Evolutionary conservation across 257 asterid genomes (phyloP), one percentile per base, ranked within the genome.

Genomic region (Rehmannia glutinosa): DNA sequence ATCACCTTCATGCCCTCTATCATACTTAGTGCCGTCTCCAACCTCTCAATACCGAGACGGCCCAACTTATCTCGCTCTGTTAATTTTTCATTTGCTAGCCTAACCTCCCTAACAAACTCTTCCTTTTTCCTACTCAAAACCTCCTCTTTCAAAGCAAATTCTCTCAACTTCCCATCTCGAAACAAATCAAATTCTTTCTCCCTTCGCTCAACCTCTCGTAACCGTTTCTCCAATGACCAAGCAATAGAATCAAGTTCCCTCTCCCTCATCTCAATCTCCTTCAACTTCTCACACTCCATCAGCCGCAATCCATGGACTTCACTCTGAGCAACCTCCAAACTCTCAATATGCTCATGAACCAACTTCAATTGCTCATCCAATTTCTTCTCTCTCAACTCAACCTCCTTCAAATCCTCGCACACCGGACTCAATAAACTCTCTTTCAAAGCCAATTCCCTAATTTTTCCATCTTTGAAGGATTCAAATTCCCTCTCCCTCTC

Each of bases 191-290:
- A 27, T 25, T 68, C 75, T 38, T 23, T 66, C 66, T 46, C 73
- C 72, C 61, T 77, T 68, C 33, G 51, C 70, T 45, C 77, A 35
- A 71, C 42, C 21, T 58, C 81, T n/a, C 65, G 56, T 16, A 70
- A 28, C 32, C 64, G 50, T 24, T 53, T 61, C 65, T 64, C 66
- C 66, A 66, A 1, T 5, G 28, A 66, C 8, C 30, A 21, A 5
- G 23, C 11, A 1, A 28, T 19, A 8, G 4, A 32, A 16, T 60
- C 75, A 45, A 69, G 12, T 35, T 69, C 73, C 25, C 51, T 53
- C 47, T 78, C 75, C 68, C 49, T 74, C 56, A 45, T 42, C 38
- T 69, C 80, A 52, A 78, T 58, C 64, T 59, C 83, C 65, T 43
- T 66, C 75, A 70, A 66, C 25, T 71, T 71, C 70, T 66, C 62